Evolutionary conservation across 2,329 filamentous ascomycete genomes (phyloP), one percentile per base, ranked within the genome.

Genomic region (Aureobasidium zeae): DNA sequence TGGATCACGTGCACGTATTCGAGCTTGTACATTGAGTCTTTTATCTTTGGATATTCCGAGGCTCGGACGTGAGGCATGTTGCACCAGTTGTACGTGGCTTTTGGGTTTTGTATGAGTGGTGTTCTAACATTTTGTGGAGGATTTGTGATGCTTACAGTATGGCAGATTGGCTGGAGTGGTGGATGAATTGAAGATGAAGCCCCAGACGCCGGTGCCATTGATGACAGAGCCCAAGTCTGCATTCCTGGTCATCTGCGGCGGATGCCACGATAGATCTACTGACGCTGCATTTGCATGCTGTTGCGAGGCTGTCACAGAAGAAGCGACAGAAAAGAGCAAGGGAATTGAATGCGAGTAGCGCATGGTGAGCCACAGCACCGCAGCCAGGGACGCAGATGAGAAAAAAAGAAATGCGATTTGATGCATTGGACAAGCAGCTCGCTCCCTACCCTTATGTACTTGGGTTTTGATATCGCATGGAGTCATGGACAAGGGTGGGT

Each of bases 21-120:
- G 38, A 91, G 65, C 53, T 78, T 67, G 56, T 76, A 86, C n/a
- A 72, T 73, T 0, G 62, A 50, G 1, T 65, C n/a, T n/a, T n/a
- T 53, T 48, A 62, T 69, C 24, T 44, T 51, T 11, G 70, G 60
- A 56, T 91, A 91, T 54, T 85, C 81, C 11, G 62, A 61, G 16
- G 60, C 64, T 22, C 83, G 72, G n/a, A 84, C 81, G 63, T 89
- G 86, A 1, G 86, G 85, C 83, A 91, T 91, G 56, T 91, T 88
- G 63, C 85, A 91, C 71, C 71, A 89, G 60, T 89, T 86, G 62
- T 88, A 88, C 1, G 65, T 70, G 28, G 56, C 43, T 45, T 5
- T 2, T n/a, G n/a, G n/a, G n/a, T n/a, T n/a, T n/a, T n/a, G n/a
- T n/a, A n/a, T n/a, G n/a, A n/a, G n/a, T n/a, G 12, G 19, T 21